Conservation (phyloP, 2,329 filamentous ascomycete genomes). For the Aspergillus niger region DNA sequence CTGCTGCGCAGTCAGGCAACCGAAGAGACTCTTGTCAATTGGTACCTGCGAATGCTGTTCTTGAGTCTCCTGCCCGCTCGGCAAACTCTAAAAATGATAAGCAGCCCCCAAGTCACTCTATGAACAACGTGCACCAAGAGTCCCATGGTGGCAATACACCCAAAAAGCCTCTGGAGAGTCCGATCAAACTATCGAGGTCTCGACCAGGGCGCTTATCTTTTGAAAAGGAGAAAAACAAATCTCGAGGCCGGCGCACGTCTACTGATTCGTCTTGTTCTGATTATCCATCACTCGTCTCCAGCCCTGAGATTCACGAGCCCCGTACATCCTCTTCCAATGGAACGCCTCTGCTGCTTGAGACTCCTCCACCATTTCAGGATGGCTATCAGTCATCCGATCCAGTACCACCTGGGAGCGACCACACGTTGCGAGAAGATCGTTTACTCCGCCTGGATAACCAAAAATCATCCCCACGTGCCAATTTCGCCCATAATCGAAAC, state of each 20-base stretch:
- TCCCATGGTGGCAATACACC: slow-evolving; percentile 13
- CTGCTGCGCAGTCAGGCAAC: background rate
- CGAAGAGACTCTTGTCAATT: background rate
- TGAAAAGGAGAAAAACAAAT: slow-evolving; percentile 21
- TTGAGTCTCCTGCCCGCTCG: background rate
- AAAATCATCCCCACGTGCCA: slow-evolving; percentile 24
- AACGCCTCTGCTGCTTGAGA: slow-evolving; percentile 27
- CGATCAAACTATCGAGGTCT: slow-evolving; percentile 34
- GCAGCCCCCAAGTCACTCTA: background rate
- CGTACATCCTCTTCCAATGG: slow-evolving; percentile 32
- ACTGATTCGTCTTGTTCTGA: slow-evolving; percentile 37
- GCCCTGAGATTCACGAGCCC: slow-evolving; percentile 30
- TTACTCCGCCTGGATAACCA: slow-evolving; percentile 32
- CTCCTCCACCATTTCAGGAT: slow-evolving; percentile 26
- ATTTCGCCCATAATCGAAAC: slow-evolving; percentile 32
- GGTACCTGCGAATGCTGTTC: background rate
- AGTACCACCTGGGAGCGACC: slow-evolving; percentile 25
- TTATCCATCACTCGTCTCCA: slow-evolving; percentile 35
- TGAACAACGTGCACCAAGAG: background rate
- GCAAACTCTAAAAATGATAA: slow-evolving; percentile 2
- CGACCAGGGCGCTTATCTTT: slow-evolving; percentile 25
- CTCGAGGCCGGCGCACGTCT: slow-evolving; percentile 29
- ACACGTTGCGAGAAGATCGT: slow-evolving; percentile 35
- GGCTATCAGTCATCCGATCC: slow-evolving; percentile 21
- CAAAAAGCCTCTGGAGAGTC: slow-evolving; percentile 35